Evolutionary conservation across 2,329 filamentous ascomycete species (phyloP), one percentile per base, ranked within the genome.

Genomic region (Decorospora gaudefroyi): DNA sequence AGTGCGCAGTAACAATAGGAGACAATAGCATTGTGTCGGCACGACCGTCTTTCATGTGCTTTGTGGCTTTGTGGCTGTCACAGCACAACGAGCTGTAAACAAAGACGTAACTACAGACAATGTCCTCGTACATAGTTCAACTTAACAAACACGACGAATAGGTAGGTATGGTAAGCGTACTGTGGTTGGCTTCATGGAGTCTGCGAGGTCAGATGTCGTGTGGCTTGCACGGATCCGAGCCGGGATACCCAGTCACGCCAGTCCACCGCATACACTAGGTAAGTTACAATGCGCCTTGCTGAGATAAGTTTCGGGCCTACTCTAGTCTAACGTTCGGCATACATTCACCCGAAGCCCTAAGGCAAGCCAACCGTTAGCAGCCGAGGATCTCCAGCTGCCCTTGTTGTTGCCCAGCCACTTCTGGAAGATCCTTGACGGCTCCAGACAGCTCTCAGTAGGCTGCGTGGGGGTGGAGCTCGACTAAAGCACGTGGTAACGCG

Each of bases 271-370:
- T 38, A 41, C 25, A 27, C 34, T 27, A 27, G n/a, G 34, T 21
- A 27, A 27, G 34, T 17, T 12, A 22, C 9, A 34, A 23, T 21
- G 6, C 25, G 25, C n/a, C n/a, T n/a, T n/a, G n/a, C n/a, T n/a
- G n/a, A n/a, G n/a, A n/a, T n/a, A n/a, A n/a, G 34, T 36, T 23
- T 36, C 26, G 19, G 19, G 18, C 19, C 9, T 15, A 41, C 18
- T 21, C 30, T 41, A 41, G 42, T 30, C 42, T 41, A 23, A 27
- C 29, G 35, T 39, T 45, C 35, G 38, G 36, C 29, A 16, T 35
- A 19, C n/a, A 21, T 34, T 45, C 18, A 25, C 42, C 42, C 42
- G 36, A 45, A 19, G 18, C 29, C 13, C 29, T 45, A 13, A 30
- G 35, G 25, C 35, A 22, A 45, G 40, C 23, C 29, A 35, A 32